Base-by-base conservation (phyloP, 306 rosid species). In the Corylus americana region DNA sequence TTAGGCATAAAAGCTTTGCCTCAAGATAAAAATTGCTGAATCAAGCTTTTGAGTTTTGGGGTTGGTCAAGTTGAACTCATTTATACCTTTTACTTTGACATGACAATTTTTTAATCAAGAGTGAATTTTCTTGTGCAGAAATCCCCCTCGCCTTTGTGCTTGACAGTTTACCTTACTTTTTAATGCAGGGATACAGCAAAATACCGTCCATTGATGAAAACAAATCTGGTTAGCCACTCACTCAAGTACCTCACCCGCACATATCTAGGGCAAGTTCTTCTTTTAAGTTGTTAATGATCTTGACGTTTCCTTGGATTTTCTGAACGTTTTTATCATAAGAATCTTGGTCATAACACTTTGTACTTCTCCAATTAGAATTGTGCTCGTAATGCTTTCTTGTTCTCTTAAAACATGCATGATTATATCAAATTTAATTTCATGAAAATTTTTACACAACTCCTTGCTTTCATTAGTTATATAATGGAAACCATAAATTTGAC, bases 201-300 rank as follows among this genome's bases (percentile, higher is more conserved):
- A 73, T 91, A 93, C 76, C 81, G 16, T 61, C 98, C 97, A 42
- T 81, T 93, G 87, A 85, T 88, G 95, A 93, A 90, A 82, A 93
- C 98, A 84, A 93, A 93, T 80, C 73, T 89, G 25, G 92, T 73
- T 83, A 89, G 98, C 84, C 95, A 90, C 80, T 86, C 97, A 0
- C 96, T 93, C 51, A 93, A 91, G 89, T 91, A 93, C 88, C 98
- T 93, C 73, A 89, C 93, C 70, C 76, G 77, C 77, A 89, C 90
- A 85, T 91, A 90, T 89, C 82, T 93, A 20, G 98, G 98, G 98
- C 77, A 92, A 90, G 92, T 85, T 76, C 84, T 76, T 64, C 53
- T 59, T 48, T 62, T 66, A n/a, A 18, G 35, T 70, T 54, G 16
- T 76, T 68, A 44, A 49, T 25, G 62, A 22, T 77, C 57, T 78